Base-by-base conservation (phyloP, 1,284 basidiomycete genomes). In the Xerocomus tenax region DNA sequence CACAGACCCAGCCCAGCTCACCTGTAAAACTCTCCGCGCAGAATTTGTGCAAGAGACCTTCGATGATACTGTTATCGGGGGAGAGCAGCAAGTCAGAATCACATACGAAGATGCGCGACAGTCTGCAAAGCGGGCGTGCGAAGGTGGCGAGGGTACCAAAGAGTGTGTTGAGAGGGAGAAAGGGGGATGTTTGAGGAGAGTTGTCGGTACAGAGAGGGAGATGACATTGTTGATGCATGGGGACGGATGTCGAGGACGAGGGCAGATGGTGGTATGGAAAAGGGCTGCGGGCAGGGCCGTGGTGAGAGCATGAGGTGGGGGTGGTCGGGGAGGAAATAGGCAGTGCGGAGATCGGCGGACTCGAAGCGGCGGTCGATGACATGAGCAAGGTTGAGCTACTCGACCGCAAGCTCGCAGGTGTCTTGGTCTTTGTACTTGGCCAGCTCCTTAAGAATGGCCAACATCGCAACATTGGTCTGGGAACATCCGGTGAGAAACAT, bases 401-500 rank as follows among this genome's bases (percentile, higher is more conserved):
- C 84, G 29, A 93, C 77, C 63, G 96, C 91, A 63, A 97, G 90
- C n/a, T 74, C 66, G 43, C 91, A 92, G 0, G 89, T 90, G 9
- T 75, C 76, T 51, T 88, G 84, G 62, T 96, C 82, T 16, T 91
- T 82, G 65, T 87, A 83, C 62, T 95, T 94, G 26, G 76, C 70
- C 30, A 97, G 79, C 58, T 95, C 91, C 61, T 91, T 89, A 15
- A 97, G 78, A 58, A 97, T 87, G 0, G 91, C 84, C 12, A 98
- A 77, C 81, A 98, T 92, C 12, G 96, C 96, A 25, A 98, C 96
- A 61, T 99, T 99, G 28, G 96, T 99, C 92, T 93, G 12, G 3
- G 4, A 35, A 44, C 0, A 41, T 6, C 1, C 10, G 0, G 29
- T 63, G 13, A 61, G 59, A 39, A 3, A 43, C 4, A 5, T 10